Base-by-base conservation (phyloP, 148 eudicot genomes). In the Nepenthes gracilis region DNA sequence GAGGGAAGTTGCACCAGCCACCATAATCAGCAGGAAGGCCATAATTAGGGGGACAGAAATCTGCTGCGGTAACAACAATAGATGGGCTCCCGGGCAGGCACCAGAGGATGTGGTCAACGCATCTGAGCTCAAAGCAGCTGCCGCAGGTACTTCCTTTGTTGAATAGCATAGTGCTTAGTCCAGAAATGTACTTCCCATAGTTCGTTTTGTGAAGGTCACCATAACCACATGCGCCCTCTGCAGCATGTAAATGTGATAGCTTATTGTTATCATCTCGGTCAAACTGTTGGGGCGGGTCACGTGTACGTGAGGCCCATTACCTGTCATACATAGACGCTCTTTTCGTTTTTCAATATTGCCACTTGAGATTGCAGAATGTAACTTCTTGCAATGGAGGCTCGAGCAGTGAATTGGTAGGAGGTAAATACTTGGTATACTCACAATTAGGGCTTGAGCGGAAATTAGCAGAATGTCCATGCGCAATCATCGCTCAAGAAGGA, bases 1-100 rank as follows among this genome's bases (percentile, higher is more conserved):
- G 65, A 6, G 94, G 94, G 48, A 81, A 75, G 35, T 81, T 86
- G 47, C 94, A 86, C 94, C 94, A 86, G 2, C 88, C 88, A 54
- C 89, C 94, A 60, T 77, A 75, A 51, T 86, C 89, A 48, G 85
- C 49, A 8, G 86, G 57, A 45, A 79, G 84, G n/a, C 86, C 86
- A 14, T 74, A 79, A 49, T 85, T 85, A 0, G 86, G 90, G 32
- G 94, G 60, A 58, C 94, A 86, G 72, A 83, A 86, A 64, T 86
- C 89, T 4, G 94, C 79, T 59, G 78, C 89, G 2, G 86, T 83
- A n/a, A 75, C 78, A 9, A 81, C 58, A 12, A 83, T 76, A 6
- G 88, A 76, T 0, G 86, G 86, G 60, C 86, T 77, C 1, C 86
- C 90, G 13, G 71, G 76, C 6, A 64, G 67, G 64, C 90, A 85